Evolutionary conservation across 2,329 filamentous ascomycete species (phyloP).

Genomic region (Colletotrichum sp.): DNA sequence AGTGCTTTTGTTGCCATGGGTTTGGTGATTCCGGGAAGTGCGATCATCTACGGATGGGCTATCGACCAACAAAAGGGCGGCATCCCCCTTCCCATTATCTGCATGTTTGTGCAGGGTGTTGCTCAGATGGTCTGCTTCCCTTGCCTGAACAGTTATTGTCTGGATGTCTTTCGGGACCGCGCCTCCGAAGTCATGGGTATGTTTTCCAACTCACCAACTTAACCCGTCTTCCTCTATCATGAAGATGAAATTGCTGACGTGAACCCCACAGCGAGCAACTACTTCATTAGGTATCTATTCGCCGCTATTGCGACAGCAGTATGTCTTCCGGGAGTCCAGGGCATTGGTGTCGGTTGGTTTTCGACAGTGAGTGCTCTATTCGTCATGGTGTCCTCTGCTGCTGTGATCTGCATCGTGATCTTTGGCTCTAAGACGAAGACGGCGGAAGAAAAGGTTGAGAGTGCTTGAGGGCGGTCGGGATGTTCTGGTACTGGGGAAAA

Average conservation of each 20-base stretch:
- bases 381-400: not conserved
- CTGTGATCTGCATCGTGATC: slow-evolving; percentile 11
- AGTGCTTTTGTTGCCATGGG: slow-evolving; percentile 65
- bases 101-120: slow-evolving; percentile 73
- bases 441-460: not conserved
- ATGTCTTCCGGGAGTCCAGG: slow-evolving; percentile 74
- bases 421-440: not conserved
- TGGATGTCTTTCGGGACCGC: slow-evolving; percentile 19
- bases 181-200: slow-evolving; percentile 20
- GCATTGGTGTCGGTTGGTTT: slow-evolving; percentile 83
- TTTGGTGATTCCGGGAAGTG: slow-evolving; percentile 65
- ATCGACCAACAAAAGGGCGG: slow-evolving; percentile 41
- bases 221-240: not conserved
- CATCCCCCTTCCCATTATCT: slow-evolving; percentile 61
- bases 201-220: not conserved
- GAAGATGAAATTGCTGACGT: not conserved
- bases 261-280: slow-evolving; percentile 68
- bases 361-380: slow-evolving; percentile 62
- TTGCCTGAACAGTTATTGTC: slow-evolving; percentile 64
- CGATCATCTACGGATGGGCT: slow-evolving; percentile 72
- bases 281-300: slow-evolving; percentile 78
- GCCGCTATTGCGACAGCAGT: slow-evolving; percentile 73
- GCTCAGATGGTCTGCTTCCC: slow-evolving; percentile 74
- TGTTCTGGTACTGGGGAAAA: not conserved
- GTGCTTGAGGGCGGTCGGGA: not conserved